Evolutionary conservation across 1,284 basidiomycete genomes (phyloP).

Genomic region (Malassezia furfur): DNA sequence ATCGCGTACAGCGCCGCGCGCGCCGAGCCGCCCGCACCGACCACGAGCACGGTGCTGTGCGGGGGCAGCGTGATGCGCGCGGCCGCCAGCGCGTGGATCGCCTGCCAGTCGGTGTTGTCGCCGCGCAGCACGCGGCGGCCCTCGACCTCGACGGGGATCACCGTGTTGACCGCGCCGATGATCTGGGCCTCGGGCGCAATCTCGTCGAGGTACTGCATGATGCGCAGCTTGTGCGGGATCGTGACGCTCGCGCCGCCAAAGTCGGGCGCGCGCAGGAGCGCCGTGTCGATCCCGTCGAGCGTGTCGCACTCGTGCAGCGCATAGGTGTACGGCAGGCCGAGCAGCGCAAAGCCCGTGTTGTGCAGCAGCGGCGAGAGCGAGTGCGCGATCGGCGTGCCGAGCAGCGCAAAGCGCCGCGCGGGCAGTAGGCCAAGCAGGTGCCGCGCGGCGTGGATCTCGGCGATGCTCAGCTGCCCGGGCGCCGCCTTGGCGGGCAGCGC

Average conservation of each 20-base stretch:
- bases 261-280: conserved; percentile 58
- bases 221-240: conserved; percentile 38
- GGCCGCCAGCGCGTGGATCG: conserved; percentile 28
- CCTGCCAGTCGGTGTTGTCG: conserved; percentile 47
- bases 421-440: conserved; percentile 71
- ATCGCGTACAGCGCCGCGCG: conserved; percentile 44
- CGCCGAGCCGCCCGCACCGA: conserved; percentile 45
- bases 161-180: conserved; percentile 46
- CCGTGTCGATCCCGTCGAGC: conserved; percentile 61
- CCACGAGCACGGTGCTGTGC: conserved; percentile 31
- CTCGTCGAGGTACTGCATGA: conserved; percentile 36
- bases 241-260: conserved; percentile 96
- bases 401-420: conserved; percentile 66
- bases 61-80: conserved; percentile 6
- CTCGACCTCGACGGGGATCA: conserved; percentile 26
- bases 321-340: conserved; percentile 63
- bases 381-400: conserved; percentile 77
- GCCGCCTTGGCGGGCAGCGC: conserved; percentile 68
- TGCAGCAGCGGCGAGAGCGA: conserved; percentile 88
- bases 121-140: conserved; percentile 24
- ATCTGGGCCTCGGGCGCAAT: conserved; percentile 35
- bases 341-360: conserved; percentile 70
- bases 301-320: conserved; percentile 62
- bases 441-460: conserved; percentile 70
- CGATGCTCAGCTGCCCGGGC: conserved; percentile 81